A percentile compares a stretch with the other conserved stretches of the same genome.
Evolutionary conservation across 2,329 filamentous ascomycete genomes (phyloP).

Genomic region (Trichoderma aggressivum): DNA sequence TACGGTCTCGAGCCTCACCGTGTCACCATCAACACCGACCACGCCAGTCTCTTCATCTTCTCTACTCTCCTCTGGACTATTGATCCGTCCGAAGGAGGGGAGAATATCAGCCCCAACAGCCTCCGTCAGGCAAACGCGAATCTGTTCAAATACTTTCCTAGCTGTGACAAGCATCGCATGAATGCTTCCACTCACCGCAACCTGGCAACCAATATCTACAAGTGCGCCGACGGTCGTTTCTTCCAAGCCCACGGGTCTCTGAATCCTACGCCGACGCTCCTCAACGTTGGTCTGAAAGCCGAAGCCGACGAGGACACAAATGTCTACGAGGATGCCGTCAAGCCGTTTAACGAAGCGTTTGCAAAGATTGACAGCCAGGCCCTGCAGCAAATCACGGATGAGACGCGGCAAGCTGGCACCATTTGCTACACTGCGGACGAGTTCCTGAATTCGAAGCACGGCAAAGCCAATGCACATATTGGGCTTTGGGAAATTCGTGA

Average conservation of each 20-base stretch:
- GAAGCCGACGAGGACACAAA: conserved; percentile 18
- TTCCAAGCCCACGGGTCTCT: conserved; percentile 27
- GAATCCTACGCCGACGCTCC: conserved; percentile 22
- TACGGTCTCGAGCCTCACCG: conserved; percentile 39
- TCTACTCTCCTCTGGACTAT: conserved; percentile 14
- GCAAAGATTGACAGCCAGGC: conserved; percentile 17
- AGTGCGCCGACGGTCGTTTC: conserved; percentile 22
- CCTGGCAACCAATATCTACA: conserved; percentile 25
- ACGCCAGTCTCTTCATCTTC: conserved; percentile 16
- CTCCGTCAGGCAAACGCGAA: background rate
- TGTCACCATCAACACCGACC: conserved; percentile 44
- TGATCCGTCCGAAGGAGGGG: conserved; percentile 1
- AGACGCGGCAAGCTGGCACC: conserved; percentile 26
- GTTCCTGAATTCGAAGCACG: conserved; percentile 29
- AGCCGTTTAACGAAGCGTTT: conserved; percentile 19
- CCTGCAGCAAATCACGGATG: conserved; percentile 23
- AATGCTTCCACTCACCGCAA: conserved; percentile 22
- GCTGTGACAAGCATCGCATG: conserved; percentile 8
- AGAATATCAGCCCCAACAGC: background rate
- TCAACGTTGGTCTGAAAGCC: conserved; percentile 19
- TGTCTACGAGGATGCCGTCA: conserved; percentile 18
- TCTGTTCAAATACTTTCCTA: background rate
- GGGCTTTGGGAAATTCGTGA: conserved; percentile 10
- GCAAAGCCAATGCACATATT: conserved; percentile 22
- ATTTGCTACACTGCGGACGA: conserved; percentile 28